phyloP scores from a whole-genome alignment of 352 stramenopile species.

The Phytophthora podocarpi region DNA sequence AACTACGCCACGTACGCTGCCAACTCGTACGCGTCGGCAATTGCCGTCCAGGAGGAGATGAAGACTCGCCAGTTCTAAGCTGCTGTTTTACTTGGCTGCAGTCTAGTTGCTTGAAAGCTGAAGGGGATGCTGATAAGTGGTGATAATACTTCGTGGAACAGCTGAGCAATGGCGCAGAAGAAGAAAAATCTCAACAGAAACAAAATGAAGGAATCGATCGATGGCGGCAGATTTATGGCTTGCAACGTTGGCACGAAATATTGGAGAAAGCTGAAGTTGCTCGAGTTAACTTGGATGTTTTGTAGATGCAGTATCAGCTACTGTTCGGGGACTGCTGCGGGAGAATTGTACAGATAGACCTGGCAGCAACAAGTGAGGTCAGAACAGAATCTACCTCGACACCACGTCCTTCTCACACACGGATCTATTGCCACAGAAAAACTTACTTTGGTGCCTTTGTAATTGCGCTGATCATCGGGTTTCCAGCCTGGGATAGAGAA shows the following conservation, averaged over 20 bases:
- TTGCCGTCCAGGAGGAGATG: conserved; percentile 80
- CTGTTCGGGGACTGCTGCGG: conserved; percentile 8
- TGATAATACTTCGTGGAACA: conserved; percentile 16
- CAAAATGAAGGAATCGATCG: conserved; percentile 35
- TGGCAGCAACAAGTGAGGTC: conserved; percentile 16
- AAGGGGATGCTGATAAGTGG: background rate
- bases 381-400: background rate
- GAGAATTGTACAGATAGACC: conserved; percentile 69
- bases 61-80: conserved; percentile 82
- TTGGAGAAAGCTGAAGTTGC: background rate
- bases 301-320: conserved; percentile 6
- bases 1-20: conserved; percentile 83
- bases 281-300: conserved; percentile 1
- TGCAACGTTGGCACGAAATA: background rate
- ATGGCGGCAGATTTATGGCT: conserved; percentile 17
- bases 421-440: background rate
- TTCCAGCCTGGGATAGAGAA: conserved; percentile 83
- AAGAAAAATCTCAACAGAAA: conserved; percentile 15
- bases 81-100: background rate
- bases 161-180: background rate
- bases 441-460: conserved; percentile 86
- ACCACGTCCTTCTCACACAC: no score
- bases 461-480: conserved; percentile 56
- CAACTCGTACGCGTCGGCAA: conserved; percentile 88
- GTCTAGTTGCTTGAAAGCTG: background rate